Evolutionary conservation across 2,329 filamentous ascomycete genomes (phyloP).

Genomic region (Leptographium procerum): DNA sequence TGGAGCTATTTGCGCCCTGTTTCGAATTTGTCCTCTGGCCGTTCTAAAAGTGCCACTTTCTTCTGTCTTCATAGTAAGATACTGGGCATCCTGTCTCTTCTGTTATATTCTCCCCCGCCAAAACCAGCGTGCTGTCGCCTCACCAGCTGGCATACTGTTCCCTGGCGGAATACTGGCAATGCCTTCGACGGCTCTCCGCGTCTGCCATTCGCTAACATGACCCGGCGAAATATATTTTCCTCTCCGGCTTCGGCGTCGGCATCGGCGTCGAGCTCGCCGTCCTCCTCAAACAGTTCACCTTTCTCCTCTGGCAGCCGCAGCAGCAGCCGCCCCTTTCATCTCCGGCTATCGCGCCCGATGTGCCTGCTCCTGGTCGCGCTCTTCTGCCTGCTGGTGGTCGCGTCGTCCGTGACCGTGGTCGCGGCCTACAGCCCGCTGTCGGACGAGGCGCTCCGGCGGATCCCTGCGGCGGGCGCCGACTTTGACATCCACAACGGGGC

Average conservation of each 20-base stretch:
- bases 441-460: constrained; percentile 57
- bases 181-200: neutral
- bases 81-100: no score
- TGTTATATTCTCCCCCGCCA: neutral
- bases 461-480: constrained; percentile 62
- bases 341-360: neutral
- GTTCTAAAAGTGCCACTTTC: neutral
- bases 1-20: neutral
- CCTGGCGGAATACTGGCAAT: neutral
- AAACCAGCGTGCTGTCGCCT: neutral
- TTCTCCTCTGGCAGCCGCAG: no score
- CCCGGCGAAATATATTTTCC: neutral
- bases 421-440: constrained; percentile 47
- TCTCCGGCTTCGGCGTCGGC: neutral
- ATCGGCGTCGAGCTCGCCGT: neutral
- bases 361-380: neutral
- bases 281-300: no score
- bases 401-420: constrained; percentile 15
- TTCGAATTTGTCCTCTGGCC: neutral
- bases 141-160: neutral
- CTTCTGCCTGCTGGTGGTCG: constrained; percentile 9
- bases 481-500: constrained; percentile 68
- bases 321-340: neutral
- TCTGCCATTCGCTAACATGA: neutral
- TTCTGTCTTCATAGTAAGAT: neutral